Conservation (phyloP, 176 grass and related monocot genomes). For the Avena atlantica region DNA sequence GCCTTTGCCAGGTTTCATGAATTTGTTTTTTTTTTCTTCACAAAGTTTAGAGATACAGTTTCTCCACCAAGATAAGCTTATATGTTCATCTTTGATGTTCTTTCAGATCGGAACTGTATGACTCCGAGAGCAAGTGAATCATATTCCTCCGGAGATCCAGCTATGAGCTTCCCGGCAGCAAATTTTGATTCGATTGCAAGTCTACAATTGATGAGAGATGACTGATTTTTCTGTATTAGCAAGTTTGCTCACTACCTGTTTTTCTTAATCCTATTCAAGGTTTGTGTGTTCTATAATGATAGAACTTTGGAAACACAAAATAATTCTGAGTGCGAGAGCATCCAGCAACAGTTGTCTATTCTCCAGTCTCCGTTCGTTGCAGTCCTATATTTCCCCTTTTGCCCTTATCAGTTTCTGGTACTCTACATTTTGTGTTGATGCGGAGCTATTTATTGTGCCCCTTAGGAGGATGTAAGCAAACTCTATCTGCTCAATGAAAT, state of each 20-base stretch:
- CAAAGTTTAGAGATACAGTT: not conserved
- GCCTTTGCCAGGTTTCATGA: not conserved
- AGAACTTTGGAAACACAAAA: conserved; percentile 29
- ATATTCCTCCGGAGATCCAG: not conserved
- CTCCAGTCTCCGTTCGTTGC: not conserved
- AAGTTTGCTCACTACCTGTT: conserved; percentile 23
- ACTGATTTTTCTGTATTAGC: conserved; percentile 23
- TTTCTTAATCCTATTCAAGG: conserved; percentile 12
- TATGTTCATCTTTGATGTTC: conserved; percentile 6
- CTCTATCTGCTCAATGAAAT: too few relatives aligned
- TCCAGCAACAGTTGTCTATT: conserved; percentile 1
- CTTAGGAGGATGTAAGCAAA: too few relatives aligned
- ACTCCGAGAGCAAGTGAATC: conserved; percentile 62
- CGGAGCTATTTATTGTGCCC: not conserved
- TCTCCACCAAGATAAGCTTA: conserved; percentile 29
- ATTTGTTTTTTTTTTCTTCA: conserved; percentile 17
- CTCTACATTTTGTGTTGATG: not conserved
- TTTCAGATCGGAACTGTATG: conserved; percentile 69
- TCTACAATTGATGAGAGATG: conserved; percentile 16
- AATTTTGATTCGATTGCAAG: conserved; percentile 18
- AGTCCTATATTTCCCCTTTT: not conserved
- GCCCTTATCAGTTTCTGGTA: not conserved
- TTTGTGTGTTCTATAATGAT: conserved; percentile 28
- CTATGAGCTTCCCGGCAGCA: not conserved
- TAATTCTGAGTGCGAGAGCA: conserved; percentile 43